Evolutionary conservation across 1,284 basidiomycete genomes (phyloP).

Genomic region (Papiliotrema nemorosa): DNA sequence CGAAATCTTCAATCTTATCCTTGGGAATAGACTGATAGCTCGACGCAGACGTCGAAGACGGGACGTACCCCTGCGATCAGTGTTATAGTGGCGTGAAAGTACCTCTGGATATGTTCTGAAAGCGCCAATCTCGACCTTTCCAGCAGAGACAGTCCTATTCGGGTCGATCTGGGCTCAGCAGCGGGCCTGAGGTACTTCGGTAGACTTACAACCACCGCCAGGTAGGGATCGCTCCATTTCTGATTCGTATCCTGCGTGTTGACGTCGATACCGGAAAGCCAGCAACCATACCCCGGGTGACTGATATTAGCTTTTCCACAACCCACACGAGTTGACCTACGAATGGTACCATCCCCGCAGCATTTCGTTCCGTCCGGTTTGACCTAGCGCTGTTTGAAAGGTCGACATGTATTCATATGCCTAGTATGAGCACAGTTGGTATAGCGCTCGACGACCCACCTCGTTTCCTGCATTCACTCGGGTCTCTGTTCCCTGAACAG

Average conservation of each 20-base stretch:
- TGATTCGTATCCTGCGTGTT: constrained; percentile 95
- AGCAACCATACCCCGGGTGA: constrained; percentile 95
- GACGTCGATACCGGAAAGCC: constrained; percentile 95
- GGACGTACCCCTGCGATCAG: constrained; percentile 63
- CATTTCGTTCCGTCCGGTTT: constrained; percentile 77
- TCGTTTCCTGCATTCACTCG: constrained; percentile 94
- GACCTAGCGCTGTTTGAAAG: constrained; percentile 74
- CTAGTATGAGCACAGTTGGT: constrained; percentile 9
- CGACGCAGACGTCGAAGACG: constrained; percentile 66
- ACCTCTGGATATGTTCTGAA: constrained; percentile 92
- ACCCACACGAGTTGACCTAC: constrained; percentile 12
- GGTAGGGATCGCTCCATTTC: constrained; percentile 90
- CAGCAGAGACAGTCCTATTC: constrained; percentile 94
- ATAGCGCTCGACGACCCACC: constrained; percentile 18
- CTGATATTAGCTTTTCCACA: constrained; percentile 14
- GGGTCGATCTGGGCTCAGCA: constrained; percentile 75
- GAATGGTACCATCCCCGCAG: constrained; percentile 99
- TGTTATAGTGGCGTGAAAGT: neutral
- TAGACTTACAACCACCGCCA: constrained; percentile 90
- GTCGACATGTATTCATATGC: constrained; percentile 99
- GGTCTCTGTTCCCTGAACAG: constrained; percentile 98
- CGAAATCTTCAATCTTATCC: constrained; percentile 94
- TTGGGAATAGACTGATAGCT: constrained; percentile 89
- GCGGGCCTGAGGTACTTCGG: no score
- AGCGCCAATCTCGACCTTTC: constrained; percentile 96